These are phyloP conservation scores for Chlorella vulgaris DNA, from an alignment of 139 green algal genomes.

Conservation along the genomic window DNA sequence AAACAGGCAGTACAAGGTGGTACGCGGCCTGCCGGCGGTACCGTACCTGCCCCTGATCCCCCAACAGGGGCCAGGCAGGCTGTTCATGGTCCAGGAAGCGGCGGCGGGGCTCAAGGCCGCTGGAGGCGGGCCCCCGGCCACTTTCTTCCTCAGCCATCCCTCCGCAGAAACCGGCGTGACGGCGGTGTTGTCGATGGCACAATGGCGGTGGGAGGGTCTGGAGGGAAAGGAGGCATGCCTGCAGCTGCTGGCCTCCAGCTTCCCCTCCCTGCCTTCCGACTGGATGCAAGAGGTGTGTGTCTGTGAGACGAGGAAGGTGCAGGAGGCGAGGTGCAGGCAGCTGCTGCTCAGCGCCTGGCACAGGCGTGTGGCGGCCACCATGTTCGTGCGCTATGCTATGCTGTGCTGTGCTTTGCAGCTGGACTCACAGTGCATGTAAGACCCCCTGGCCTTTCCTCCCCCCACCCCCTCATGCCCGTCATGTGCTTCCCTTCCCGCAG, in stretches of 20 bases:
- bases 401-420: not conserved
- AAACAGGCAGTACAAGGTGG: conserved; percentile 12
- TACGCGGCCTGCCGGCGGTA: not conserved
- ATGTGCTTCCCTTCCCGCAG: not conserved
- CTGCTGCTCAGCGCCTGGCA: not conserved
- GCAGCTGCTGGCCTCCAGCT: not conserved
- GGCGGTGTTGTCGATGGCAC: not conserved
- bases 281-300: not conserved
- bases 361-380: not conserved
- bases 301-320: not conserved
- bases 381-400: not conserved
- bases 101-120: not conserved
- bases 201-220: not conserved
- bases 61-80: not conserved
- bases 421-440: too few relatives aligned
- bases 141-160: conserved; percentile 4
- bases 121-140: conserved; percentile 7
- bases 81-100: conserved; percentile 15
- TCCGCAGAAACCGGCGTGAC: not conserved
- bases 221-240: not conserved
- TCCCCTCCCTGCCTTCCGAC: not conserved
- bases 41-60: not conserved
- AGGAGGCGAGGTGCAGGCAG: too few relatives aligned
- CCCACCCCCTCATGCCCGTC: not conserved
- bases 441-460: not conserved